A percentile compares a stretch with the other conserved stretches of the same genome.
phyloP scores from a whole-genome alignment of 202 grass and related monocot genomes.

The Bolboschoenoplectus hybrid region DNA sequence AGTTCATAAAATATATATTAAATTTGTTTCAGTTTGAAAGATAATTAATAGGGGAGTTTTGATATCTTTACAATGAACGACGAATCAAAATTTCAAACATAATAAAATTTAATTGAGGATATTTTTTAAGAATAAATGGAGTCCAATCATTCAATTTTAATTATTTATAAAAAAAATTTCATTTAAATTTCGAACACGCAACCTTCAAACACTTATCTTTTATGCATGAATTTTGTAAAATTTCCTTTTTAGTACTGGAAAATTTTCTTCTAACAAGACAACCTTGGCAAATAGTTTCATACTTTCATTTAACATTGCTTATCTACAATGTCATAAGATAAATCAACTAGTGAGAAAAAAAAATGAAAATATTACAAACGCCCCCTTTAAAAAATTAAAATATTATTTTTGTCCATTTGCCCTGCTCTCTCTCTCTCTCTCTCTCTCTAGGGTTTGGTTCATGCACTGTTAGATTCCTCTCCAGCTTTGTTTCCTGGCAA shows the following conservation, averaged over 20 bases:
- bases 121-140: too few species aligned
- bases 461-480: slow-evolving; percentile 20
- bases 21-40: too few species aligned
- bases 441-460: not conserved
- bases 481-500: slow-evolving; percentile 3
- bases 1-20: too few species aligned
- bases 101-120: too few species aligned
- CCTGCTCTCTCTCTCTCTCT: not conserved
- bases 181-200: too few species aligned
- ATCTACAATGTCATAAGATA: not conserved
- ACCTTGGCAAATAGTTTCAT: not conserved
- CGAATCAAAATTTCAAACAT: too few species aligned
- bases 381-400: not conserved
- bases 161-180: too few species aligned
- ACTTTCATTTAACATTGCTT: not conserved
- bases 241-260: not conserved
- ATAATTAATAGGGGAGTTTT: too few species aligned
- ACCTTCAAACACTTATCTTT: not conserved
- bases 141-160: too few species aligned
- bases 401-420: not conserved
- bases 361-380: not conserved
- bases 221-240: not conserved
- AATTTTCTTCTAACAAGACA: not conserved
- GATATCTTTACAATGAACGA: too few species aligned
- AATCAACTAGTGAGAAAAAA: not conserved